These are phyloP conservation scores for Ceratobasidium sp. DNA, from an alignment of 1,284 basidiomycete genomes.

Conservation along the genomic window DNA sequence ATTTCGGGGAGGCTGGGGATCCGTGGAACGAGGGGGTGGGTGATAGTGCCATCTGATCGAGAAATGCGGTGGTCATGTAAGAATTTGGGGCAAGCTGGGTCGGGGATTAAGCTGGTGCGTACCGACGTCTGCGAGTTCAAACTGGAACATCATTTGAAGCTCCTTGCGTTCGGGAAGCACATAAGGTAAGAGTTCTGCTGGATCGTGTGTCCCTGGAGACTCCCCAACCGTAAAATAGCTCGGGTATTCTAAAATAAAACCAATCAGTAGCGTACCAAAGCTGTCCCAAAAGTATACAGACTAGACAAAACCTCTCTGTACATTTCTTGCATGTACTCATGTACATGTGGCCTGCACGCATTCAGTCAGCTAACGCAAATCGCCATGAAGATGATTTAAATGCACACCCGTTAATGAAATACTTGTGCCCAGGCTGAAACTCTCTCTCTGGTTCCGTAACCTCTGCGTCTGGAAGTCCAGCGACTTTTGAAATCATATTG, in stretches of 20 bases:
- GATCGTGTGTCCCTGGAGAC: slow-evolving; percentile 66
- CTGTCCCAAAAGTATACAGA: slow-evolving; percentile 52
- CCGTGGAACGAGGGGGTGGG: slow-evolving; percentile 57
- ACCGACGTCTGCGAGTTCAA: slow-evolving; percentile 57
- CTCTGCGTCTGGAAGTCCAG: slow-evolving; percentile 72
- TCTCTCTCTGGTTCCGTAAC: slow-evolving; percentile 62
- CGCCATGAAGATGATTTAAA: neutral
- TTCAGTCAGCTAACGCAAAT: slow-evolving; percentile 1
- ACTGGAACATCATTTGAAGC: slow-evolving; percentile 75
- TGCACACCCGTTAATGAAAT: slow-evolving; percentile 69
- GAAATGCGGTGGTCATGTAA: neutral
- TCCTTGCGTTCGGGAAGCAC: slow-evolving; percentile 70
- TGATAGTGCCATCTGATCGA: slow-evolving; percentile 50
- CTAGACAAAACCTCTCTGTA: slow-evolving; percentile 66
- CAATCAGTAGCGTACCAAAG: slow-evolving; percentile 26
- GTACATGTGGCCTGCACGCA: slow-evolving; percentile 64
- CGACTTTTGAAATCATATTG: slow-evolving; percentile 71
- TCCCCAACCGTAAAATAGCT: slow-evolving; percentile 74
- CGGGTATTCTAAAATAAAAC: slow-evolving; percentile 59
- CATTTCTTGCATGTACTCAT: slow-evolving; percentile 77
- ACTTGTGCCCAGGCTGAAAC: slow-evolving; percentile 67
- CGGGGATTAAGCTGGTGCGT: neutral
- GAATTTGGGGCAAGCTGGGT: neutral
- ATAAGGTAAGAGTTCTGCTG: slow-evolving; percentile 64
- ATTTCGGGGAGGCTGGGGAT: slow-evolving; percentile 68